Evolutionary conservation across 331 rosid species (phyloP), one percentile per base, ranked within the genome.

Genomic region (Stylosanthes scabra): DNA sequence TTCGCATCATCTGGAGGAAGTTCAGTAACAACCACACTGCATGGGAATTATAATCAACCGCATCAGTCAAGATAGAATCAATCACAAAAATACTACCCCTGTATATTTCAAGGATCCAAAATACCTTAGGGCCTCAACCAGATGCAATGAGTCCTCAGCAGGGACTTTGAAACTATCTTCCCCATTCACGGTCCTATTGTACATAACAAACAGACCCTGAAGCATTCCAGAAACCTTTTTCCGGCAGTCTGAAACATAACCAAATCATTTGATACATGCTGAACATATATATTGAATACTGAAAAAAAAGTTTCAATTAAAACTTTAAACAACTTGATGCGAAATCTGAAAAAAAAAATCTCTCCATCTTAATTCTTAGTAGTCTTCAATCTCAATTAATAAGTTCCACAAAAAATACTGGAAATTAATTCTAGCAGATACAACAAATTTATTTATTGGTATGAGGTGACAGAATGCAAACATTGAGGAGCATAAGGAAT

Each of bases 41-140:
- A 68, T 11, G 61, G 59, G 76, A 59, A 68, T 40, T 65, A 60
- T 68, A 63, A 77, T 60, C 61, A 68, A 80, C 75, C 55, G 40
- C 47, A 59, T 29, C 59, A 31, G 56, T 68, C n/a, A 68, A 68
- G 68, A 63, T 63, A 58, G 70, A 42, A 54, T 70, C 72, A 59
- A 64, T 72, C 49, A 69, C 80, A 82, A 28, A 50, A 69, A 63
- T 60, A 70, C 34, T 63, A 54, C 29, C 9, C 42, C 63, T 5
- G 51, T 73, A 82, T 14, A 12, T 74, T 65, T 63, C 56, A 79
- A 63, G 63, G 29, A 84, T 57, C 52, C 37, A 64, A 5, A 66
- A 64, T 71, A 95, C 99, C 99, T 88, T 45, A 95, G 85, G 51
- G 99, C 99, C 80, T 95, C 99, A 74, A 95, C 99, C 47, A 95